These are phyloP conservation scores for Nitzschia putrida DNA, from an alignment of 108 stramenopile species.

Conservation along the genomic window DNA sequence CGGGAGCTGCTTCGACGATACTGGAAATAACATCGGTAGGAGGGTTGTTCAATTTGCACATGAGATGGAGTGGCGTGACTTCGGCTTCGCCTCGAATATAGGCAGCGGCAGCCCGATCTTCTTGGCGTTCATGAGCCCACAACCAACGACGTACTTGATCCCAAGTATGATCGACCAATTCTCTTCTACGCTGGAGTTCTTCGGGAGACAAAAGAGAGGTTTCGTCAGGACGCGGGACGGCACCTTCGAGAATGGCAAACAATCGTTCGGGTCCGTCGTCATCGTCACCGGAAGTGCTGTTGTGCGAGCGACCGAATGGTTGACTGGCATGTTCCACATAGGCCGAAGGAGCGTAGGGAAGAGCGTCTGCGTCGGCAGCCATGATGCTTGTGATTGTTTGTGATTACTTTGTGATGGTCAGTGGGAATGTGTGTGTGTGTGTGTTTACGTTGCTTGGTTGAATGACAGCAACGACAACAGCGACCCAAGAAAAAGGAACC, in stretches of 20 bases:
- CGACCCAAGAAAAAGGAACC: no score
- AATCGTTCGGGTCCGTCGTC: constrained; percentile 33
- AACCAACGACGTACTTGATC: constrained; percentile 69
- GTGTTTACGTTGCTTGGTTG: no score
- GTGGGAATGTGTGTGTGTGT: no score
- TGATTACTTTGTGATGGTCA: background rate
- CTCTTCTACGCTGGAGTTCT: constrained; percentile 31
- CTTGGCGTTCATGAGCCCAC: constrained; percentile 46
- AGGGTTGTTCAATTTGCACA: constrained; percentile 64
- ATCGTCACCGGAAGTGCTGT: background rate
- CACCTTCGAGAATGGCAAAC: constrained; percentile 53
- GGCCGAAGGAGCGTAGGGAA: constrained; percentile 16
- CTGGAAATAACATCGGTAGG: constrained; percentile 58
- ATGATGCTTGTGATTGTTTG: background rate
- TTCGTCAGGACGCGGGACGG: constrained; percentile 20
- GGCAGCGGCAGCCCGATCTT: constrained; percentile 54
- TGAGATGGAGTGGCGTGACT: constrained; percentile 68
- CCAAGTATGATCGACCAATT: constrained; percentile 56
- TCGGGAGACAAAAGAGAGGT: constrained; percentile 13
- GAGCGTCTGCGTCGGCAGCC: background rate
- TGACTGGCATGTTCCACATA: constrained; percentile 7
- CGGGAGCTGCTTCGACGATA: constrained; percentile 54
- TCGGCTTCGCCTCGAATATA: constrained; percentile 62
- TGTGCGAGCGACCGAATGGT: background rate
- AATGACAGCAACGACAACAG: no score